Percentiles rank a stretch among this genome's conserved stretches.
phyloP scores from a whole-genome alignment of 805 yeast genomes.

The Candida cerambycidarum region DNA sequence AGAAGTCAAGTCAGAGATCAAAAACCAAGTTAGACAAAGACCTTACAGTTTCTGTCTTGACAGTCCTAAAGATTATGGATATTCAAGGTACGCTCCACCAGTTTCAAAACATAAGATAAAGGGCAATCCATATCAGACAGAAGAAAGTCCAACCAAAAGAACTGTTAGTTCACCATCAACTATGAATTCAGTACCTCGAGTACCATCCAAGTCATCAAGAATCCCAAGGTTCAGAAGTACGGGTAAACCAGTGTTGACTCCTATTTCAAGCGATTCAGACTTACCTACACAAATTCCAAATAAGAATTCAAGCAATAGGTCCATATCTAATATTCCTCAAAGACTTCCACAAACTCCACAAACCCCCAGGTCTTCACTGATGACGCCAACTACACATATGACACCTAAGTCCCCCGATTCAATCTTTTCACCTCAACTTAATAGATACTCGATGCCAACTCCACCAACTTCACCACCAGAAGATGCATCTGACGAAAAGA shows the following conservation, averaged over 20 bases:
- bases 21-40: conserved; percentile 22
- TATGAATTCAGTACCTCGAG: background rate
- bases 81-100: conserved; percentile 9
- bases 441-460: background rate
- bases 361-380: no score
- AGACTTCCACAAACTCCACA: background rate
- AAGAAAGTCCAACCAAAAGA: background rate
- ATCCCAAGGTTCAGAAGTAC: background rate
- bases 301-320: background rate
- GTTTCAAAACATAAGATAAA: background rate
- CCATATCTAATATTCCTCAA: background rate
- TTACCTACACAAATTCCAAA: background rate
- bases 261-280: background rate
- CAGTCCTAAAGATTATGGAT: conserved; percentile 21
- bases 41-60: conserved; percentile 31
- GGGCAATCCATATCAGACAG: conserved; percentile 3
- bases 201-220: background rate
- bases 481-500: background rate
- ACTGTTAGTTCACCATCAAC: background rate
- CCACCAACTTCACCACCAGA: background rate
- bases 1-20: conserved; percentile 18
- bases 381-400: no score
- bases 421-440: no score
- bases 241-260: background rate
- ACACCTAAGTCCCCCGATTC: no score